Base-by-base conservation (phyloP, 192 early-diverging fungal species). In the Tieghemiomyces parasiticus region DNA sequence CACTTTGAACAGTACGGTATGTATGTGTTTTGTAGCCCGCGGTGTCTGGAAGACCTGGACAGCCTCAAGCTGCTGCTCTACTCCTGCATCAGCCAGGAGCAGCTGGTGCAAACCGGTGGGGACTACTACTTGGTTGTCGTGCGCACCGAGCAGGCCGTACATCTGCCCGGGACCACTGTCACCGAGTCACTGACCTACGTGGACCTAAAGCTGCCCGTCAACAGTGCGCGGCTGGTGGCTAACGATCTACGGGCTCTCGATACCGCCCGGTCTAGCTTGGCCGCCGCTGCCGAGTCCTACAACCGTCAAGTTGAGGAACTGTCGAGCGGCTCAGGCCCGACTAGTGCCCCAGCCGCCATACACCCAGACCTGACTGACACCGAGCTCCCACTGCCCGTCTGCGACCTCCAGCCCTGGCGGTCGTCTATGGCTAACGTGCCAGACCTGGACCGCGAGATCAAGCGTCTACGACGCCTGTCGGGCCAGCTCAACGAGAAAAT, bases 1-100 rank as follows among this genome's bases (percentile, higher is more conserved):
- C 75, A 74, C 20, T 85, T 82, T 65, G 82, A 90, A 65, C 72
- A 69, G 30, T 74, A 74, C 34, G 84, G 85, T 0, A 62, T 84
- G 0, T 89, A 85, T 58, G 78, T 93, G n/a, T 74, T 93, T 61
- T 86, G 86, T 10, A 82, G 80, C 61, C 81, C 81, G 47, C 67
- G 74, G 6, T 67, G 86, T 44, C 55, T 73, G 25, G 65, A 76
- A 22, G 71, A 74, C 22, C 80, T 76, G 1, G 60, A 80, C 2
- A 54, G 67, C 26, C 74, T 80, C 22, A 60, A 69, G 16, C 66
- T 69, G 53, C 67, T 84, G 19, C 68, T 89, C 0, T 49, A 66
- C n/a, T 67, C 80, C 1, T 81, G 80, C 49, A 65, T 77, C 38
- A 52, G 64, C 9, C 65, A 66, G 32, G 65, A 72, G 9, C 61